Evolutionary conservation across 176 grass and related monocot species (phyloP).

Genomic region (Olyra latifolia): DNA sequence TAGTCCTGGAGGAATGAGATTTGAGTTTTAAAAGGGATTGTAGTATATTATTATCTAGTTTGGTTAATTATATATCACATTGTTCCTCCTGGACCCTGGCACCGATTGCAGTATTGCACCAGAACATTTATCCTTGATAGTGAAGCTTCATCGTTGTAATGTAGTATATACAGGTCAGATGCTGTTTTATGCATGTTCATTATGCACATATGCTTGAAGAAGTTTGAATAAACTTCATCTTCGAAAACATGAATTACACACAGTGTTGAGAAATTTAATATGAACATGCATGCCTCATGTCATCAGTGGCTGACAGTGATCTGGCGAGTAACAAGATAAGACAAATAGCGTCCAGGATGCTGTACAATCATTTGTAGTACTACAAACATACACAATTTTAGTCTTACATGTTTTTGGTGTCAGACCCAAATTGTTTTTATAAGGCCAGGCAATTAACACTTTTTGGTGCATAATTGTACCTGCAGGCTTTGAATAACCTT

Average conservation of each 20-base stretch:
- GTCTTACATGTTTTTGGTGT: not conserved
- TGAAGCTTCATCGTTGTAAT: not conserved
- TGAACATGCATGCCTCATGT: not conserved
- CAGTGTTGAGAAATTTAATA: conserved; percentile 8
- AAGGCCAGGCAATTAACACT: not conserved
- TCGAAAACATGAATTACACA: conserved; percentile 3
- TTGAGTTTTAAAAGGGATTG: not conserved
- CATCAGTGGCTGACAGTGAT: not conserved
- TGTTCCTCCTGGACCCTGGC: not conserved
- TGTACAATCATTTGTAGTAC: not conserved
- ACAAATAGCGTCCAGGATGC: not conserved
- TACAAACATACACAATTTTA: conserved; percentile 17
- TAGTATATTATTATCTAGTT: not conserved
- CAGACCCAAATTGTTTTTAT: not conserved
- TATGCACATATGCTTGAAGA: not conserved
- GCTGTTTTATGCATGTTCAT: conserved; percentile 17
- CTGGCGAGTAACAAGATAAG: not conserved
- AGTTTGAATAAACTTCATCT: not conserved
- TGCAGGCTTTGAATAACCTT: conserved; percentile 95
- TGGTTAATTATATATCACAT: not conserved
- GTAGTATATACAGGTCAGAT: not conserved
- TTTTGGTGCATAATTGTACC: conserved; percentile 1
- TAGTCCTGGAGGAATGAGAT: not conserved
- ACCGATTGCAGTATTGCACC: no score
- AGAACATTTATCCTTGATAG: not conserved